Percentiles rank a stretch among this genome's conserved stretches.
Conservation (phyloP, 2,329 filamentous ascomycete species). For the Aureobasidium sp. region DNA sequence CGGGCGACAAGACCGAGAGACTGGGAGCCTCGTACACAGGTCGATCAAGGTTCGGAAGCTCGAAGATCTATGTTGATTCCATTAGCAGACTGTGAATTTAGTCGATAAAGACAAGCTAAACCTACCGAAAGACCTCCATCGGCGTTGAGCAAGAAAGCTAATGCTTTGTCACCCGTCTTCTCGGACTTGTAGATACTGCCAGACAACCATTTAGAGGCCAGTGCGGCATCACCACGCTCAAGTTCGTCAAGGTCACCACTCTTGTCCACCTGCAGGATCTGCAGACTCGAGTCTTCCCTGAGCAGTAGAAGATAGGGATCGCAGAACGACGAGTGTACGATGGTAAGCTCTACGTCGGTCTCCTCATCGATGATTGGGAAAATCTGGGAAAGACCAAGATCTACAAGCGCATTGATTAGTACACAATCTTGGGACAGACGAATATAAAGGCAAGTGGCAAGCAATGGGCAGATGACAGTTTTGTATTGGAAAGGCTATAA, state of each 20-base stretch:
- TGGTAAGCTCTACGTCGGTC: slow-evolving; percentile 68
- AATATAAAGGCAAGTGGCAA: not conserved
- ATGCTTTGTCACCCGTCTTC: slow-evolving; percentile 44
- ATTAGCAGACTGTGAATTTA: not conserved
- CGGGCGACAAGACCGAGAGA: slow-evolving; percentile 66
- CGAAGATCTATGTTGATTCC: slow-evolving; percentile 53
- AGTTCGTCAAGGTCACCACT: slow-evolving; percentile 81
- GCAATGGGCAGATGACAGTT: slow-evolving; percentile 9
- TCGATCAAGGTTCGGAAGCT: slow-evolving; percentile 62
- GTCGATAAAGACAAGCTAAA: not conserved
- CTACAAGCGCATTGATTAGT: slow-evolving; percentile 35
- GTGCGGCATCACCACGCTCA: slow-evolving; percentile 51
- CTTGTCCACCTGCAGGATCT: slow-evolving; percentile 69
- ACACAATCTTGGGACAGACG: not conserved
- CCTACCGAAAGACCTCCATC: slow-evolving; percentile 68
- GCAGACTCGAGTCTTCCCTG: slow-evolving; percentile 72
- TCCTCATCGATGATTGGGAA: slow-evolving; percentile 89
- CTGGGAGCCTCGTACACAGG: slow-evolving; percentile 69
- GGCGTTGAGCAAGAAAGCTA: slow-evolving; percentile 69
- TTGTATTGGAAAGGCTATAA: slow-evolving; percentile 13
- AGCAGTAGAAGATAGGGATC: slow-evolving; percentile 81
- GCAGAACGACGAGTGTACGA: slow-evolving; percentile 71
- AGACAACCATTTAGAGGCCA: slow-evolving; percentile 67
- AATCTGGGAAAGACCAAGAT: slow-evolving; percentile 83
- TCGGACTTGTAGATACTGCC: slow-evolving; percentile 74